A percentile compares a stretch with the other conserved stretches of the same genome.
Conservation (phyloP, 2,329 filamentous ascomycete genomes). For the Hypoxylon sp. region DNA sequence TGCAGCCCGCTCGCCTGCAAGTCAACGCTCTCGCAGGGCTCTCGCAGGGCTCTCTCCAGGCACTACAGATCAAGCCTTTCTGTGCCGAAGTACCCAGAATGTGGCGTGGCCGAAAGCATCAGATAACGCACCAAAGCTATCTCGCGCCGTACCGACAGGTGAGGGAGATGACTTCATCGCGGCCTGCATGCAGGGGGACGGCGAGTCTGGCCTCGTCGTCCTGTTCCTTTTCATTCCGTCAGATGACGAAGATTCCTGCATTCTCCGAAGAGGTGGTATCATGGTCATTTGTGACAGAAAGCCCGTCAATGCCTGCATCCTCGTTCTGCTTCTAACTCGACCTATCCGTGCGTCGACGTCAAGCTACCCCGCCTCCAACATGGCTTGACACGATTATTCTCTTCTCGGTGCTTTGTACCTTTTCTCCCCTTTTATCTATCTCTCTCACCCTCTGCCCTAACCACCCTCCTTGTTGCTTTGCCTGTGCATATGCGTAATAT, state of each 20-base stretch:
- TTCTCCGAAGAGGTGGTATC: conserved; percentile 37
- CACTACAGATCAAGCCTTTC: conserved; percentile 27
- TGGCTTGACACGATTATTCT: conserved; percentile 33
- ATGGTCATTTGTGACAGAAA: conserved; percentile 40
- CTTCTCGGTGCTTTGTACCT: no score
- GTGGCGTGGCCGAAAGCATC: conserved; percentile 30
- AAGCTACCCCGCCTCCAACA: conserved; percentile 40
- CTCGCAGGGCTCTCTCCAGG: background rate
- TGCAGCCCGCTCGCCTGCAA: conserved; percentile 26
- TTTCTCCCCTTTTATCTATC: no score
- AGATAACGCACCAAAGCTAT: conserved; percentile 30
- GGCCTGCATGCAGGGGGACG: conserved; percentile 36
- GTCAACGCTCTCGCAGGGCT: conserved; percentile 12
- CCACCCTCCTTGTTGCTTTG: conserved; percentile 27
- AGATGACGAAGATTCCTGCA: conserved; percentile 42
- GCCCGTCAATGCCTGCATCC: conserved; percentile 26
- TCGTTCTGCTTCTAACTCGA: conserved; percentile 12
- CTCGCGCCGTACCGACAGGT: conserved; percentile 26
- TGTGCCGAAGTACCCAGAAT: conserved; percentile 26
- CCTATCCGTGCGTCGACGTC: conserved; percentile 23
- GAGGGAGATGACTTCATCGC: conserved; percentile 36
- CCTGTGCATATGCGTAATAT: conserved; percentile 21
- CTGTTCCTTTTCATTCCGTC: conserved; percentile 33
- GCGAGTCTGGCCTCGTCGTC: conserved; percentile 24
- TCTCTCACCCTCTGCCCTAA: no score